Base-by-base conservation (phyloP, 768 basidiomycete genomes). In the Naganishia onofrii region DNA sequence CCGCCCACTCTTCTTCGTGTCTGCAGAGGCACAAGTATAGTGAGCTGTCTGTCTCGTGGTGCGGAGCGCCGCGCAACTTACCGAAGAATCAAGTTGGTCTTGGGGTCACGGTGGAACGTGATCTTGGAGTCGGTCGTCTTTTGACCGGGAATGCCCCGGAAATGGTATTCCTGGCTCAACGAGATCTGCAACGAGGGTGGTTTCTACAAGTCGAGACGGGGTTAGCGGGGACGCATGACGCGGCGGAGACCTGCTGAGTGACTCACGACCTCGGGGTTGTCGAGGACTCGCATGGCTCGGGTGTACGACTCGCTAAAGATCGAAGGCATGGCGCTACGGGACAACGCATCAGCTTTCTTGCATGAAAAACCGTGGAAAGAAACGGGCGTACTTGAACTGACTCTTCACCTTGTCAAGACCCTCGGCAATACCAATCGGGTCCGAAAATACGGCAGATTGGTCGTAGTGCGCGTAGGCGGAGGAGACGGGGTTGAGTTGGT, bases 1-100 rank as follows among this genome's bases (percentile, higher is more conserved):
- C 77, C 36, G 75, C 76, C 79, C 79, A 80, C 64, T 80, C 75
- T 58, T 76, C 74, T 26, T 76, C 76, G 71, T 76, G 75, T 23
- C 73, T 76, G 60, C 23, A 21, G 12, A 17, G 32, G 53, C 29
- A 36, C 1, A 17, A 19, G 31, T n/a, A n/a, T n/a, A n/a, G n/a
- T n/a, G n/a, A n/a, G n/a, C n/a, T n/a, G n/a, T n/a, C n/a, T n/a
- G n/a, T n/a, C n/a, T n/a, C n/a, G n/a, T n/a, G n/a, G n/a, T n/a
- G n/a, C n/a, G n/a, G n/a, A n/a, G 32, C 29, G 10, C 2, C 21
- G 12, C 12, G 34, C n/a, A n/a, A 75, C 77, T 68, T 42, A 79
- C 78, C 69, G 73, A 32, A 60, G 58, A 46, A 78, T 78, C 56
- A 78, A 68, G 63, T 77, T 76, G 52, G 72, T 75, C 15, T 36